Evolutionary conservation across 2,329 filamentous ascomycete genomes (phyloP).

Genomic region (Emmonsiellopsis sp.): DNA sequence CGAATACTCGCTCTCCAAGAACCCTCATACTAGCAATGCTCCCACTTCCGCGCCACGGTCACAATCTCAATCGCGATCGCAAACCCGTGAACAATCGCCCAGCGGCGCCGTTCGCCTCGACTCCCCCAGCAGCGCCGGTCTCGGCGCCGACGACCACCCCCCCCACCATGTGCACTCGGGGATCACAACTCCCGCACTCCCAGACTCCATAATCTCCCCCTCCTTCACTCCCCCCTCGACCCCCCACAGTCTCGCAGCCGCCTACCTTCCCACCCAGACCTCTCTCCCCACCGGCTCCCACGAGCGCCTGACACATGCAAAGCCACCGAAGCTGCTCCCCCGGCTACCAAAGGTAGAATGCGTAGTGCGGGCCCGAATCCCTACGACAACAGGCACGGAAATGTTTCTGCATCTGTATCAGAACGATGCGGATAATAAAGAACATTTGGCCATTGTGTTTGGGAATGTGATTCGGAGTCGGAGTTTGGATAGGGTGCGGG

Average conservation of each 20-base stretch:
- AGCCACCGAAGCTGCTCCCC: slow-evolving; percentile 62
- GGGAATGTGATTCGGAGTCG: slow-evolving; percentile 70
- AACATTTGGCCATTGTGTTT: slow-evolving; percentile 95
- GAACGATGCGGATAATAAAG: slow-evolving; percentile 88
- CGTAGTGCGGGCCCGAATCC: slow-evolving; percentile 87
- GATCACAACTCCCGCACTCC: slow-evolving; percentile 34
- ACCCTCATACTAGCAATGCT: background rate
- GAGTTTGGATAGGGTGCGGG: slow-evolving; percentile 41
- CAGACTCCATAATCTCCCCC: slow-evolving; percentile 46
- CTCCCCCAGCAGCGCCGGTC: background rate
- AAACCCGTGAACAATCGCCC: background rate
- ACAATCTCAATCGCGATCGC: background rate
- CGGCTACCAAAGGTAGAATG: slow-evolving; percentile 80
- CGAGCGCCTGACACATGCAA: slow-evolving; percentile 29
- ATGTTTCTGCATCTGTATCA: slow-evolving; percentile 96
- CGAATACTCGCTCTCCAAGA: slow-evolving; percentile 15
- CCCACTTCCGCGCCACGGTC: slow-evolving; percentile 1
- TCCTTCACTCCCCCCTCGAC: slow-evolving; percentile 40
- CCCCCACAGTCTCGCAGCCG: slow-evolving; percentile 20
- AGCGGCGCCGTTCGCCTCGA: background rate
- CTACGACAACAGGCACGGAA: slow-evolving; percentile 80
- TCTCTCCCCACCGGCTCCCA: slow-evolving; percentile 16
- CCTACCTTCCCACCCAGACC: slow-evolving; percentile 21
- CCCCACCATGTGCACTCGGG: slow-evolving; percentile 11
- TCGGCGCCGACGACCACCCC: slow-evolving; percentile 15